Conservation (phyloP, 2,329 filamentous ascomycete species). For the Cladosporium sphaerospermum region DNA sequence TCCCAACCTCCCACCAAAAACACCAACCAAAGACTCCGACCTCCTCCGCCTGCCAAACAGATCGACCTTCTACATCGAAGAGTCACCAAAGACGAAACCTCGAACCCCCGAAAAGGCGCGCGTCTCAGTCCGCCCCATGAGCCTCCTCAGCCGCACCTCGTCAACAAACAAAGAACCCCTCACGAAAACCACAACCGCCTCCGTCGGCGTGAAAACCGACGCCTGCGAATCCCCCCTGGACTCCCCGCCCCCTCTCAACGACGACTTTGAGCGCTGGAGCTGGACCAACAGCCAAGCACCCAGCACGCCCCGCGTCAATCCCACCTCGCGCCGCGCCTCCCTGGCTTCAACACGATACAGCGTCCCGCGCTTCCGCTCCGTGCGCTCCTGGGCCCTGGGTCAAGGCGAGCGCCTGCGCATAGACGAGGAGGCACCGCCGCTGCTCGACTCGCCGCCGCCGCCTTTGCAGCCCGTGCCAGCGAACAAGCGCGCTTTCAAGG, state of each 20-base stretch:
- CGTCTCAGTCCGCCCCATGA: neutral
- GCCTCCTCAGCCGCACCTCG: neutral
- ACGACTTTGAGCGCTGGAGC: slow-evolving; percentile 20
- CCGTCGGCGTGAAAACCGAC: neutral
- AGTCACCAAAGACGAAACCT: neutral
- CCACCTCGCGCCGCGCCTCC: slow-evolving; percentile 12
- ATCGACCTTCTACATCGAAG: slow-evolving; percentile 6
- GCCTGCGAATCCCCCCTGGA: neutral
- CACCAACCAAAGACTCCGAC: neutral
- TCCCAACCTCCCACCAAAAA: neutral
- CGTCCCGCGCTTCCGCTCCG: slow-evolving; percentile 14
- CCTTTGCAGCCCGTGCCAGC: slow-evolving; percentile 3
- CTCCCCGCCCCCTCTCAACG: neutral
- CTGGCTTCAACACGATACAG: slow-evolving; percentile 8
- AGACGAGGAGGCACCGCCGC: slow-evolving; percentile 11
- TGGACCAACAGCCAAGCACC: slow-evolving; percentile 27
- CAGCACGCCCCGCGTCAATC: slow-evolving; percentile 20
- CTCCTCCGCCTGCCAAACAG: neutral
- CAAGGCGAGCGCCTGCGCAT: slow-evolving; percentile 13
- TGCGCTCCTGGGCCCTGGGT: slow-evolving; percentile 15
- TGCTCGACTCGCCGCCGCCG: neutral
- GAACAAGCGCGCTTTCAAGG: slow-evolving; percentile 13
- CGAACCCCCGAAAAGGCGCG: neutral
- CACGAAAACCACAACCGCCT: neutral
- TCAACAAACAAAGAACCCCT: neutral